Percentiles rank a stretch among this genome's conserved stretches.
Evolutionary conservation across 108 stramenopile genomes (phyloP).

Genomic region (Asterionellopsis glacialis): DNA sequence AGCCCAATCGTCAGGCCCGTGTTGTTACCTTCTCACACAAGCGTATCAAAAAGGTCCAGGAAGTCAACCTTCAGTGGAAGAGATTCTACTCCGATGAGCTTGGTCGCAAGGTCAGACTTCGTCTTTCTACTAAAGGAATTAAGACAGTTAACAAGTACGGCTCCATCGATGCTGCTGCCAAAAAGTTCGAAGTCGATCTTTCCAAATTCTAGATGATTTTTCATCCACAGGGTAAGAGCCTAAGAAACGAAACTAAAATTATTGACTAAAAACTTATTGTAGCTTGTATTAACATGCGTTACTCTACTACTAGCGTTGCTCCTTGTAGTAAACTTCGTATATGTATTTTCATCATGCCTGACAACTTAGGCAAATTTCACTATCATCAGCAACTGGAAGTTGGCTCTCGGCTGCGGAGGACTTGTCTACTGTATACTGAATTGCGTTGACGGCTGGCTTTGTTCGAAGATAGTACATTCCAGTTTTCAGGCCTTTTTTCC

Average conservation of each 20-base stretch:
- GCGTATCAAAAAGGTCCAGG: conserved; percentile 91
- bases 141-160: conserved; percentile 96
- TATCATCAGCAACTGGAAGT: conserved; percentile 3
- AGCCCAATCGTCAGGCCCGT: conserved; percentile 89
- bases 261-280: background rate
- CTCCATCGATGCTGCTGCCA: conserved; percentile 86
- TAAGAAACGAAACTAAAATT: no score
- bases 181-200: conserved; percentile 89
- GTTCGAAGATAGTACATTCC: conserved; percentile 98
- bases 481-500: conserved; percentile 95
- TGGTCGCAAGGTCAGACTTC: conserved; percentile 73
- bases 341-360: conserved; percentile 5
- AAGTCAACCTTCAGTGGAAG: conserved; percentile 90
- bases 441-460: conserved; percentile 95
- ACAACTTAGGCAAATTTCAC: conserved; percentile 28
- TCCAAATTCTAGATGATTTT: conserved; percentile 47
- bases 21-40: conserved; percentile 92
- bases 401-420: conserved; percentile 4
- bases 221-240: no score
- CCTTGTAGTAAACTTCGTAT: background rate
- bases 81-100: conserved; percentile 82
- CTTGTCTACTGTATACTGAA: conserved; percentile 96
- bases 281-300: background rate
- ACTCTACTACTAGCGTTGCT: background rate
- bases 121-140: conserved; percentile 92